A percentile compares a stretch with the other conserved stretches of the same genome.
These are phyloP conservation scores for Harringtonia aguacate DNA, from an alignment of 2,329 filamentous ascomycete species.

Conservation along the genomic window DNA sequence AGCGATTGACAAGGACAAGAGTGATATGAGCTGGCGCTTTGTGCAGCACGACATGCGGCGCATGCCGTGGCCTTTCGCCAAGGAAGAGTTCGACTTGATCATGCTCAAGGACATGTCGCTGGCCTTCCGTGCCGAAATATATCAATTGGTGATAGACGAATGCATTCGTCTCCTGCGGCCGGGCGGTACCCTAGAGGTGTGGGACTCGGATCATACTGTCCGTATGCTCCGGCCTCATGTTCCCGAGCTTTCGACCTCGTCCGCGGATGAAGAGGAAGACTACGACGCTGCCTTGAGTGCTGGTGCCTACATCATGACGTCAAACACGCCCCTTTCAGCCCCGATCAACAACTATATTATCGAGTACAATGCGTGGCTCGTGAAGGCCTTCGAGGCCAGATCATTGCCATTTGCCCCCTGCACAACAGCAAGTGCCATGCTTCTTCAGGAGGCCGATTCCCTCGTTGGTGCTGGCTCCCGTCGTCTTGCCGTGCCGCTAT, in stretches of 20 bases:
- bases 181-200: conserved; percentile 74
- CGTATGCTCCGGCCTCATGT: conserved; percentile 75
- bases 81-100: conserved; percentile 76
- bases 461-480: conserved; percentile 61
- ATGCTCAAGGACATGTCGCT: conserved; percentile 79
- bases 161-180: conserved; percentile 65
- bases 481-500: conserved; percentile 76
- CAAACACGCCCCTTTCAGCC: conserved; percentile 70
- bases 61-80: conserved; percentile 64
- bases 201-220: conserved; percentile 80
- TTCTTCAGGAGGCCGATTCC: conserved; percentile 69
- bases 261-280: conserved; percentile 40
- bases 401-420: conserved; percentile 68
- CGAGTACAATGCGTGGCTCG: conserved; percentile 76
- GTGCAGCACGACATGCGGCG: conserved; percentile 77
- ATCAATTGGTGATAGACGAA: conserved; percentile 53
- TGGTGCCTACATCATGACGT: conserved; percentile 72
- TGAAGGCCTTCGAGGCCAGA: conserved; percentile 61
- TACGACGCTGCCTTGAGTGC: conserved; percentile 54
- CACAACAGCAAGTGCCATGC: conserved; percentile 60
- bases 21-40: conserved; percentile 69
- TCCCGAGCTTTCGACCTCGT: conserved; percentile 32
- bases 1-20: conserved; percentile 37
- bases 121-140: conserved; percentile 47
- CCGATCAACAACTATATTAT: conserved; percentile 73